phyloP scores from a whole-genome alignment of 768 basidiomycete species.

The Mycena rosella region DNA sequence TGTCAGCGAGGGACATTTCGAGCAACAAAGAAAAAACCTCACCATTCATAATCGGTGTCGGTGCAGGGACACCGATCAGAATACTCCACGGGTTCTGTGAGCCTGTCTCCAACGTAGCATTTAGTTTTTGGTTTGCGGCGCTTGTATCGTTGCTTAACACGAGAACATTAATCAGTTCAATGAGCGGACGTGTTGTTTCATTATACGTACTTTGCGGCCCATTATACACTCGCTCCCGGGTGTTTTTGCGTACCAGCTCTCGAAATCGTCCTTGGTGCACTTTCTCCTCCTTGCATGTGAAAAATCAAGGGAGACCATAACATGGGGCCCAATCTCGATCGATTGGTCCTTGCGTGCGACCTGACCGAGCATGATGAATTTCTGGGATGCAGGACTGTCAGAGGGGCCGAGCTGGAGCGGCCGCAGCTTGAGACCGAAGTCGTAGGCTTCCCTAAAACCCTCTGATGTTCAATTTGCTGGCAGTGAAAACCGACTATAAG shows the following conservation, averaged over 20 bases:
- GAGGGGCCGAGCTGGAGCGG: constrained; percentile 85
- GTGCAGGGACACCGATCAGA: constrained; percentile 88
- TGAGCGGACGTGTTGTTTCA: too few species aligned
- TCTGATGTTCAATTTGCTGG: background rate
- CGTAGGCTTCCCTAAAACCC: constrained; percentile 71
- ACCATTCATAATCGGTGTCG: constrained; percentile 97
- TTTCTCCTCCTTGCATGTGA: constrained; percentile 72
- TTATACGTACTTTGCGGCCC: constrained; percentile 87
- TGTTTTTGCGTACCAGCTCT: constrained; percentile 87
- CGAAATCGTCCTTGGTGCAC: constrained; percentile 81
- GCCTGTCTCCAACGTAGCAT: constrained; percentile 94
- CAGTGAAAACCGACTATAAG: background rate
- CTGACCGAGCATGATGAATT: constrained; percentile 91
- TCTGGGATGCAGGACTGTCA: constrained; percentile 96
- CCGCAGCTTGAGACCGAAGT: constrained; percentile 78
- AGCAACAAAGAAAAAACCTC: background rate
- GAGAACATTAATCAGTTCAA: background rate
- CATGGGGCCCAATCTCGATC: constrained; percentile 69
- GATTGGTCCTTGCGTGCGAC: constrained; percentile 71
- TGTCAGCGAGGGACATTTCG: constrained; percentile 15
- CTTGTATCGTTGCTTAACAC: constrained; percentile 89
- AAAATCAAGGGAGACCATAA: constrained; percentile 88
- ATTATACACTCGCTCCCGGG: constrained; percentile 84
- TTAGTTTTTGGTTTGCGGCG: constrained; percentile 85
- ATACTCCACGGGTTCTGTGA: constrained; percentile 84